Conservation (phyloP, 2,329 filamentous ascomycete genomes). For the Orbilia quercus region DNA sequence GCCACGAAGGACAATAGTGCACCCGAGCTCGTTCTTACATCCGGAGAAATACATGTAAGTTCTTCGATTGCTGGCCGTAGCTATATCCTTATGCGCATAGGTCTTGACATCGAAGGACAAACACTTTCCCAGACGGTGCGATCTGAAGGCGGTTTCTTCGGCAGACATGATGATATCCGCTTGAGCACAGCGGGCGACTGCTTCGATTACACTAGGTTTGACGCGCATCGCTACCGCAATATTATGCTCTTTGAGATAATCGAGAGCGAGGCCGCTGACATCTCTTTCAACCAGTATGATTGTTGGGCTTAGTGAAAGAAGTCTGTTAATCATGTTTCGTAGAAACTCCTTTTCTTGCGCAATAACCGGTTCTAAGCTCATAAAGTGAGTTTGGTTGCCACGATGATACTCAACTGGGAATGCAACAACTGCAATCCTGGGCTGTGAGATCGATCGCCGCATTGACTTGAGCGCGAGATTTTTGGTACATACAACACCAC, state of each 20-base stretch:
- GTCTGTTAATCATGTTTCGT: conserved; percentile 88
- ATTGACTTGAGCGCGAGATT: conserved; percentile 97
- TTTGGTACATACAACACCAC: conserved; percentile 96
- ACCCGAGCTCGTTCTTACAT: conserved; percentile 83
- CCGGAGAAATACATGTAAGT: conserved; percentile 96
- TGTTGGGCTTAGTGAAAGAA: conserved; percentile 84
- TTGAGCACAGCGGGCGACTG: conserved; percentile 90
- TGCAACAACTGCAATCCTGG: conserved; percentile 89
- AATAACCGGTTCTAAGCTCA: conserved; percentile 97
- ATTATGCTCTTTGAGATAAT: conserved; percentile 85
- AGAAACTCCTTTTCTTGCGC: conserved; percentile 96
- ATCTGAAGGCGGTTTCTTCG: conserved; percentile 84
- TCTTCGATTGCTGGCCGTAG: conserved; percentile 70
- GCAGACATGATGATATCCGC: conserved; percentile 93
- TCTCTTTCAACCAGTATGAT: conserved; percentile 91
- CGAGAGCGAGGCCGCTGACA: conserved; percentile 88
- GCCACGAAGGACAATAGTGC: conserved; percentile 90
- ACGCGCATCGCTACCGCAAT: conserved; percentile 97
- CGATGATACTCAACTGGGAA: conserved; percentile 97
- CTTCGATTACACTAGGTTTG: conserved; percentile 93
- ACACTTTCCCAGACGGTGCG: conserved; percentile 81
- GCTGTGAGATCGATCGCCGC: conserved; percentile 83
- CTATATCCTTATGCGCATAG: conserved; percentile 81
- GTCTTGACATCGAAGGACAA: conserved; percentile 95
- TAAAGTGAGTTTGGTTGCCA: conserved; percentile 88